phyloP scores from a whole-genome alignment of 2,329 filamentous ascomycete species.

The Coniochaeta sp. region DNA sequence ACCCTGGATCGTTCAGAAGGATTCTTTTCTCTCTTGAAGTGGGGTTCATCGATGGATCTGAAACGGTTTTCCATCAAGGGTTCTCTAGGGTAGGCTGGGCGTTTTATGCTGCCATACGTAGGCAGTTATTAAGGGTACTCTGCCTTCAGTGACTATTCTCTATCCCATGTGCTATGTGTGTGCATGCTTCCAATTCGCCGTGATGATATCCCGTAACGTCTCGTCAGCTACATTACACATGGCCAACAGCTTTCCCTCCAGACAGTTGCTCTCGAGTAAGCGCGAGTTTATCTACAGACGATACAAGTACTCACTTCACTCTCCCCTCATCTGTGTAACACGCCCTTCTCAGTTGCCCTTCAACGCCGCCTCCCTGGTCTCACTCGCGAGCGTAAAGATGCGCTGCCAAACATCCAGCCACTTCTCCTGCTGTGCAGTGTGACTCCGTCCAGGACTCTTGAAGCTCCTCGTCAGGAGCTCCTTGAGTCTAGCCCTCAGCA shows the following conservation, averaged over 20 bases:
- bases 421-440: slow-evolving; percentile 59
- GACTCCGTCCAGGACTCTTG: slow-evolving; percentile 55
- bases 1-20: too few species aligned
- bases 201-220: too few species aligned
- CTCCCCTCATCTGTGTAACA: neutral
- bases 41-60: too few species aligned
- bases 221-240: too few species aligned
- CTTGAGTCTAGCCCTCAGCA: slow-evolving; percentile 62
- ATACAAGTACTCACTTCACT: neutral
- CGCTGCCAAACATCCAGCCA: slow-evolving; percentile 71
- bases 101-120: too few species aligned
- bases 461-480: slow-evolving; percentile 69
- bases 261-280: too few species aligned
- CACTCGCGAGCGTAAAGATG: slow-evolving; percentile 40
- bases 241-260: too few species aligned
- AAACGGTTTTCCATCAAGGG: too few species aligned
- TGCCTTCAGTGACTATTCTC: neutral
- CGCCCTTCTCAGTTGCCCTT: neutral
- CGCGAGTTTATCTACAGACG: too few species aligned
- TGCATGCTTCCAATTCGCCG: neutral
- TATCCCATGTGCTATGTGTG: neutral
- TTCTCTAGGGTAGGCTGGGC: too few species aligned
- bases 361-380: slow-evolving; percentile 11
- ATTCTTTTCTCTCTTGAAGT: too few species aligned
- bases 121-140: too few species aligned